Conservation (phyloP, 371 early-diverging fungal species). For the Mucor mucedo region DNA sequence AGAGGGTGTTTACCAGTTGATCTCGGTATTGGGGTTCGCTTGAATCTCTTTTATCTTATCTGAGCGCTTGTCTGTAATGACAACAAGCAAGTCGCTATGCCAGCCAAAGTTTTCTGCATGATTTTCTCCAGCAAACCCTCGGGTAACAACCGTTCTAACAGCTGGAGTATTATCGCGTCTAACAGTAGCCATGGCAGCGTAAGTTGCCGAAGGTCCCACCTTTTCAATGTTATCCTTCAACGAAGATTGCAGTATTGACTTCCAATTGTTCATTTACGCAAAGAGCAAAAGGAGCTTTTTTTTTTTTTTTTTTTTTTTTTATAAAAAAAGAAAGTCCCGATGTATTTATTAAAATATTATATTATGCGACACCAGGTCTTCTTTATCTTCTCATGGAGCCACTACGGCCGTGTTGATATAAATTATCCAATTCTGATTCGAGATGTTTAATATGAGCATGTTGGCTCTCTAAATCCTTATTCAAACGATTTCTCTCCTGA, state of each 20-base stretch:
- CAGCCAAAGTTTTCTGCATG: conserved; percentile 43
- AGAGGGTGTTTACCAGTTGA: conserved; percentile 40
- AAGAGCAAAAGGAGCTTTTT: background rate
- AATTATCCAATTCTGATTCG: conserved; percentile 79
- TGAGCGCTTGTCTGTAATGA: conserved; percentile 46
- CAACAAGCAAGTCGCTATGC: conserved; percentile 44
- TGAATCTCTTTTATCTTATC: conserved; percentile 43
- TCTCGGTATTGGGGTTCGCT: conserved; percentile 37
- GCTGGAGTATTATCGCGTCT: conserved; percentile 44
- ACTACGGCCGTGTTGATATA: conserved; percentile 49
- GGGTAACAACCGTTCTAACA: conserved; percentile 53
- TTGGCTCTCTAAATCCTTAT: conserved; percentile 93
- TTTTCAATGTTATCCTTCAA: conserved; percentile 43
- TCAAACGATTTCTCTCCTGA: conserved; percentile 92
- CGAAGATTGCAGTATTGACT: conserved; percentile 12
- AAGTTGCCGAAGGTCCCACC: conserved; percentile 38
- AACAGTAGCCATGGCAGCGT: conserved; percentile 48
- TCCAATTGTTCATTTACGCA: background rate
- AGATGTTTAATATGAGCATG: conserved; percentile 88
- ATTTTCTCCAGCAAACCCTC: conserved; percentile 54
- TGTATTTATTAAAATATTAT: background rate
- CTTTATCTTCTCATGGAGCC: conserved; percentile 19
- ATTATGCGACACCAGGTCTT: conserved; percentile 2
- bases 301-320: too few species aligned
- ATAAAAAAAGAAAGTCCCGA: too few species aligned